Evolutionary conservation across 257 asterid species (phyloP), one percentile per base, ranked within the genome.

Genomic region (Przewalskia tangutica): DNA sequence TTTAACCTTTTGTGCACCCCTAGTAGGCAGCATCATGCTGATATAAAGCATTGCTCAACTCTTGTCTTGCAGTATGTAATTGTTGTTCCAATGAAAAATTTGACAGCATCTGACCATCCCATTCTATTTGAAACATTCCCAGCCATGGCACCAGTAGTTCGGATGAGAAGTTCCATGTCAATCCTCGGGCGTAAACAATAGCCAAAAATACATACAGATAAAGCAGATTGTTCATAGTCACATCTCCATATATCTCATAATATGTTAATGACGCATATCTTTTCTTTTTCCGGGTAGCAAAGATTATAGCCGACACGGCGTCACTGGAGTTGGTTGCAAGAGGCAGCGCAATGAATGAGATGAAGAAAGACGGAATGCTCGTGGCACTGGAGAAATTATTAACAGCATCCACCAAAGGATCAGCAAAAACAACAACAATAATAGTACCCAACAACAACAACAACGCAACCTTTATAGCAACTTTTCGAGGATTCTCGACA

Each of bases 281-380:
- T 7, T 67, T n/a, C 67, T 88, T 95, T 79, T 95, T 95, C 87
- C 97, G 85, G 89, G 87, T 86, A 84, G 99, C 91, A 82, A 95
- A 94, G 78, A 95, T 92, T 63, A 94, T 89, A 56, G 99, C 99
- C 1, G 98, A 89, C 23, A 95, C 97, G 0, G 98, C 98, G 88
- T 95, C 98, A 59, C 97, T 94, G 56, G 99, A 92, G 90, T 95
- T 95, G 83, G 99, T 95, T 81, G 98, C 99, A 80, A 95, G 56
- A n/a, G 99, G 99, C 27, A 95, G 88, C 0, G 86, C 97, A 66
- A 95, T 87, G 73, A 95, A 95, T 0, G 98, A 95, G 85, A 95
- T 94, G 91, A 95, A 95, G 85, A 95, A 95, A 8, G 97, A 83
- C 23, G 99, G 98, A 38, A 95, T 95, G 16, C 82, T 89, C 0